Conservation (phyloP, 257 asterid genomes). For the Jasminum sambac region DNA sequence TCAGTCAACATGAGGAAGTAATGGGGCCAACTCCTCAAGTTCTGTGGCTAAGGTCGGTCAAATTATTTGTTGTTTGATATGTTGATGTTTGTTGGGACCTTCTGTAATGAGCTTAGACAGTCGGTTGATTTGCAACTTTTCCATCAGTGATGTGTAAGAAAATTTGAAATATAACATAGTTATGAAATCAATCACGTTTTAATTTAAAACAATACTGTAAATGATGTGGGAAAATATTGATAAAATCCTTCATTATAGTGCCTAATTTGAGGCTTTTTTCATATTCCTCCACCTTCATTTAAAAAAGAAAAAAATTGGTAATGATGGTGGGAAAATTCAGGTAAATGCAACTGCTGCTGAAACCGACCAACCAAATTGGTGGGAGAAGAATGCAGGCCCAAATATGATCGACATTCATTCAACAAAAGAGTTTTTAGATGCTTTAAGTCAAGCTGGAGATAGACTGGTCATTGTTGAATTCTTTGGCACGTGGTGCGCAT, state of each 20-base stretch:
- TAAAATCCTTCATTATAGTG: not conserved
- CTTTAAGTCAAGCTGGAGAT: constrained; percentile 45
- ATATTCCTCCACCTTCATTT: not conserved
- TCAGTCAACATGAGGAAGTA: not conserved
- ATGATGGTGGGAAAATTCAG: constrained; percentile 22
- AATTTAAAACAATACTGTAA: not conserved
- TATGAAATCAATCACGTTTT: not conserved
- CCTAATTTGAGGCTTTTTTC: not conserved
- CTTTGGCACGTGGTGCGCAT: constrained; percentile 58
- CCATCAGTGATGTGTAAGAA: not conserved
- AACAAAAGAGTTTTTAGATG: constrained; percentile 40
- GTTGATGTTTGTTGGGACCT: not conserved
- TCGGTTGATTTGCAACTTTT: not conserved
- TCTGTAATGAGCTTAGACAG: not conserved
- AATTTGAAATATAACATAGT: not conserved
- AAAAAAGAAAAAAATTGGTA: not conserved
- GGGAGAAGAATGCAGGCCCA: constrained; percentile 46
- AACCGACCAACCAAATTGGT: constrained; percentile 50
- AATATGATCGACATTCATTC: constrained; percentile 51
- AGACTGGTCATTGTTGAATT: constrained; percentile 48
- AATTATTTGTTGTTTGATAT: too few species aligned
- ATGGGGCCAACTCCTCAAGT: not conserved
- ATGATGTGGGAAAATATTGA: not conserved
- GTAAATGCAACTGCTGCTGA: constrained; percentile 39
- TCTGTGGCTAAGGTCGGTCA: not conserved